phyloP scores from a whole-genome alignment of 164 flowering plant species.

The Stephania japonica region DNA sequence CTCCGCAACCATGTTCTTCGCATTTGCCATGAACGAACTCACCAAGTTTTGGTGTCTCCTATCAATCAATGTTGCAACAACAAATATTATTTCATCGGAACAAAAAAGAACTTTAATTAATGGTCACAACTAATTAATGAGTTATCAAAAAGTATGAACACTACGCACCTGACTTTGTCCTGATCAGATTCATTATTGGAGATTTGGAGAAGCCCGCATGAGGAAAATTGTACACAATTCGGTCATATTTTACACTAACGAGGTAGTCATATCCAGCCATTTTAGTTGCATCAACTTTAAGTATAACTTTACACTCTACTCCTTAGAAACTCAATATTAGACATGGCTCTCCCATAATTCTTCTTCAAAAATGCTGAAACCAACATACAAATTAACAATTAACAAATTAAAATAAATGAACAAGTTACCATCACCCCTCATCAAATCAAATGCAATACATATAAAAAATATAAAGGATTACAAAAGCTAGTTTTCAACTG shows the following conservation, averaged over 20 bases:
- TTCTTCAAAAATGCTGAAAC: not conserved
- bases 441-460: too few species aligned
- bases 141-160: too few species aligned
- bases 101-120: too few species aligned
- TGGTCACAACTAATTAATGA: too few species aligned
- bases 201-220: not conserved
- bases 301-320: not conserved
- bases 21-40: conserved; percentile 1
- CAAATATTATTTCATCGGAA: too few species aligned
- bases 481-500: too few species aligned
- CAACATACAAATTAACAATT: not conserved
- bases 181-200: not conserved
- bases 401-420: too few species aligned
- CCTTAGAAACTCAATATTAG: not conserved
- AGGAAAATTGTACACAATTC: conserved; percentile 33
- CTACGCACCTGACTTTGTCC: not conserved
- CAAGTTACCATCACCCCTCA: too few species aligned
- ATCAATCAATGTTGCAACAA: too few species aligned
- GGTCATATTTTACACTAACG: not conserved
- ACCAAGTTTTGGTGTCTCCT: not conserved
- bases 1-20: not conserved
- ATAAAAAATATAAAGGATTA: too few species aligned
- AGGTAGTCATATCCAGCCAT: not conserved
- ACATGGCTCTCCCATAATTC: not conserved
- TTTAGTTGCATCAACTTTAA: not conserved